Percentiles rank a stretch among this genome's conserved stretches.
Evolutionary conservation across 164 flowering plant genomes (phyloP).

Genomic region (Piper betle): DNA sequence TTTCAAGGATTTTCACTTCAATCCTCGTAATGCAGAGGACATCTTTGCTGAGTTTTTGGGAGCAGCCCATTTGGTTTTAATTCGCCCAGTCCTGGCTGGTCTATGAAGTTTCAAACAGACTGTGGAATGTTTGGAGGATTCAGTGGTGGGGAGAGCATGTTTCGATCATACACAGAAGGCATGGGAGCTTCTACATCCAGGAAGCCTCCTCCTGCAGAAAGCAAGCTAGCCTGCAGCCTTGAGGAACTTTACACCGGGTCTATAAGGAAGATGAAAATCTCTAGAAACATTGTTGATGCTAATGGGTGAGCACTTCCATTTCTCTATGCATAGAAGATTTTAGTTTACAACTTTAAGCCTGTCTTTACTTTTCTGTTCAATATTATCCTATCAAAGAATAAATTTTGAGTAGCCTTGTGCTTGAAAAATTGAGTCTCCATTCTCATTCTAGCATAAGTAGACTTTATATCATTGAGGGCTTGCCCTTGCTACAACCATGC

Average conservation of each 20-base stretch:
- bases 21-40: conserved; percentile 46
- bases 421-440: too few relatives aligned
- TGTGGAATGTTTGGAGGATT: conserved; percentile 18
- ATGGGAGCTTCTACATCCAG: conserved; percentile 9
- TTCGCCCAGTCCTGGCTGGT: conserved; percentile 15
- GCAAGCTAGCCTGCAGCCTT: conserved; percentile 40
- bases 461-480: too few relatives aligned
- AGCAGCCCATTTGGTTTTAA: conserved; percentile 36
- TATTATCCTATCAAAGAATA: not conserved
- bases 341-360: not conserved
- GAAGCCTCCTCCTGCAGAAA: conserved; percentile 42
- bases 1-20: conserved; percentile 27
- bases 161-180: conserved; percentile 15
- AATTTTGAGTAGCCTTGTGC: not conserved
- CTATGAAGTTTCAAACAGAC: conserved; percentile 18
- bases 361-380: not conserved
- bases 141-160: conserved; percentile 12
- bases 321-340: not conserved
- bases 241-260: conserved; percentile 55
- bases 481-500: too few relatives aligned
- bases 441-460: too few relatives aligned
- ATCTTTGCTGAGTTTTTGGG: conserved; percentile 52
- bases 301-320: conserved; percentile 13
- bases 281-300: conserved; percentile 27
- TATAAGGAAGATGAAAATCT: conserved; percentile 57